Base-by-base conservation (phyloP, 306 rosid species). In the Sicyos edulis region DNA sequence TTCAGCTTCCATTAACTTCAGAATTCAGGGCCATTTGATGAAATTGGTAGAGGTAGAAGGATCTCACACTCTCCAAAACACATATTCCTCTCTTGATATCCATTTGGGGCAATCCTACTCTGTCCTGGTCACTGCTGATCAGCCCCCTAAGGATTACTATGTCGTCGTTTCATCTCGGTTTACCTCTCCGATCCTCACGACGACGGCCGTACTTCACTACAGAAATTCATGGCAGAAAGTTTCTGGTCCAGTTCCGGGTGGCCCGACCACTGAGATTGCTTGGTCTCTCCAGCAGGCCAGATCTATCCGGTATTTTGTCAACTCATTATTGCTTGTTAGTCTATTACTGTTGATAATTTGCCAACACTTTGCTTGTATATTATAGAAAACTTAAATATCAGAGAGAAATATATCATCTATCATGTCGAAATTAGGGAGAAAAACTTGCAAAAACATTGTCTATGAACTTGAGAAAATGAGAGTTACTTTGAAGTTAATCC, bases 11-110 rank as follows among this genome's bases (percentile, higher is more conserved):
- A 80, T 93, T 29, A 93, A 93, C 84, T 90, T 93, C 82, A 88
- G 98, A 84, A 88, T 93, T 78, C 92, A 88, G 16, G 95, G 97
- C 0, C 98, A 93, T 78, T 45, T 2, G 1, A 29, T 93, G 97
- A 93, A 88, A 77, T 79, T 93, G 65, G 86, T 93, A 54, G 98
- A 93, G 79, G 98, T 90, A 21, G 98, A 93, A 83, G 98, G 98
- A 71, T 90, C 98, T 70, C 98, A 93, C 78, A 93, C 98, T 57
- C 88, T 93, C 55, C 96, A 93, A 80, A 93, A 83, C 76, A 52
- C 76, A 0, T 90, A 90, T 73, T 76, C 91, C 73, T 86, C 96
- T 67, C 85, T 93, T 12, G 98, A 90, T 84, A 77, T 93, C 81
- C 98, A 93, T 80, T 86, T 90, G 0, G 97, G 98, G 54, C 98